Base-by-base conservation (phyloP, 2,329 filamentous ascomycete genomes). In the Zymoseptoria ardabiliae region DNA sequence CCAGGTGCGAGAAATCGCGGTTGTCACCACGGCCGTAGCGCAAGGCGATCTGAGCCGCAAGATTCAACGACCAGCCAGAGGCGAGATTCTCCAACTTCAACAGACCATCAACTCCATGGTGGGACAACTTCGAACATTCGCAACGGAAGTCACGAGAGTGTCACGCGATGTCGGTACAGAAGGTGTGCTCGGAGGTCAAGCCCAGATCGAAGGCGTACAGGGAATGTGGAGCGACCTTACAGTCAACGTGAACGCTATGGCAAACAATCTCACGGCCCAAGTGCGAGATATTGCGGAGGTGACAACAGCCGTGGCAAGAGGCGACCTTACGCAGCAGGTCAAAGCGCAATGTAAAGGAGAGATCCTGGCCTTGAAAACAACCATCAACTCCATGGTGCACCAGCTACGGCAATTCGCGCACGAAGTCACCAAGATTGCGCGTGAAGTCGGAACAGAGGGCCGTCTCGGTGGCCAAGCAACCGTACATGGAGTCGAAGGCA, bases 1-100 rank as follows among this genome's bases (percentile, higher is more conserved):
- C 4, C 93, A 99, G 79, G 94, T 99, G 72, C 88, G 93, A 78
- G 92, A 97, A 76, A 99, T 99, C 68, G 94, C 93, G 63, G 91
- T 93, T 71, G 94, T 99, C 61, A 97, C 93, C 2, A 96, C 92
- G 1, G 93, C 93, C 60, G 93, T 99, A 63, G 93, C 93, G 55
- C 90, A 89, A 74, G 93, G 93, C 71, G 93, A 99, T 75, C 79
- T 99, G 63, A 96, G 90, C 63, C 91, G 94, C 77, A 97, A 97
- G 79, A 97, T 99, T 71, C 89, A 91, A 63, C 91, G 96, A 64
- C 91, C 95, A 68, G 94, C 91, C 56, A 86, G 91, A 74, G 93
- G 93, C 70, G 94, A 99, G 77, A 97, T 99, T 68, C 78, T 95
- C 56, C 90, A 96, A 72, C 80, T 99, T 60, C 97, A 99, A 77